Conservation (phyloP, 164 flowering plant genomes). For the Kingdonia uniflora region DNA sequence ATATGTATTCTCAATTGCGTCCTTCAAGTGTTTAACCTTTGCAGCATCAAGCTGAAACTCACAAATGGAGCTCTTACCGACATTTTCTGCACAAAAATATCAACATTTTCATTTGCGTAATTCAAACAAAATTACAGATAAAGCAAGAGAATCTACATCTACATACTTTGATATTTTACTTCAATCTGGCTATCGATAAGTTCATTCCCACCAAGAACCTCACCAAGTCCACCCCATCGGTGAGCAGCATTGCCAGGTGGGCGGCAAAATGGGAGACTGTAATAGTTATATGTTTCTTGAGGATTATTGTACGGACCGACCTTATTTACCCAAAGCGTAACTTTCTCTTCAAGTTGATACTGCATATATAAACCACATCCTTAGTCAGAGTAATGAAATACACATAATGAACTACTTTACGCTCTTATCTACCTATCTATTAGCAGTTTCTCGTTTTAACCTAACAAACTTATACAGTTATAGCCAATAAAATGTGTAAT, state of each 20-base stretch:
- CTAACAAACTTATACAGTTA: too few species aligned
- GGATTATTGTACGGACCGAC: conserved; percentile 99
- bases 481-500: too few species aligned
- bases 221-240: conserved; percentile 99
- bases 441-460: too few species aligned
- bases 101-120: background rate
- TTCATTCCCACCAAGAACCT: conserved; percentile 97
- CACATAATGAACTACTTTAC: background rate
- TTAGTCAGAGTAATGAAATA: background rate
- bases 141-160: background rate
- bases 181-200: conserved; percentile 91
- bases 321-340: conserved; percentile 97
- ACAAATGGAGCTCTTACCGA: conserved; percentile 58
- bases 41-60: conserved; percentile 61
- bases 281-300: conserved; percentile 95
- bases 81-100: conserved; percentile 47
- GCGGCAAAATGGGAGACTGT: conserved; percentile 91
- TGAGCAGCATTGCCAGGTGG: conserved; percentile 51
- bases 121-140: too few species aligned
- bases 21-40: conserved; percentile 82
- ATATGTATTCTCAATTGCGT: conserved; percentile 85
- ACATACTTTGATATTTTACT: conserved; percentile 74
- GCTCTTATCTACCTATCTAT: too few species aligned
- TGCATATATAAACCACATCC: conserved; percentile 23
- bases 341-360: conserved; percentile 72